These are phyloP conservation scores for Cucumis melo DNA, from an alignment of 306 rosid species.

Conservation along the genomic window DNA sequence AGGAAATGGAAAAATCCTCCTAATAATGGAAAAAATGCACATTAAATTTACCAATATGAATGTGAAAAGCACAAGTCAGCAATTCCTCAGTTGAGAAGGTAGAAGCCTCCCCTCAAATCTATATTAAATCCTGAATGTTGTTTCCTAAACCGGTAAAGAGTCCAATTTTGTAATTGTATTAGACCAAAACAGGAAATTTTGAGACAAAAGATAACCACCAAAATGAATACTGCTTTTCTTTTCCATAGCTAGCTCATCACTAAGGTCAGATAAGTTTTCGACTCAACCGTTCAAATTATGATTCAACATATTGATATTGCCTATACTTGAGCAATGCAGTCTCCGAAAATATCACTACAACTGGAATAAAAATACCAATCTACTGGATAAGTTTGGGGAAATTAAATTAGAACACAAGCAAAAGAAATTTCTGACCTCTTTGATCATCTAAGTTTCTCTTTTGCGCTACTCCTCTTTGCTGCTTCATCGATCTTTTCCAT, in stretches of 20 bases:
- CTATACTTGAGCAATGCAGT: background rate
- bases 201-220: background rate
- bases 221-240: background rate
- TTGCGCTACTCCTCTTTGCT: slow-evolving; percentile 50
- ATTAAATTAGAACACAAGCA: background rate
- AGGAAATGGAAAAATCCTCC: background rate
- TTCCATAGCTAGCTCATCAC: background rate
- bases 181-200: too few relatives aligned
- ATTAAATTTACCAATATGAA: slow-evolving; percentile 23
- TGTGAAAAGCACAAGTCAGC: background rate
- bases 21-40: slow-evolving; percentile 19
- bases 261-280: background rate
- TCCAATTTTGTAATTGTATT: too few relatives aligned
- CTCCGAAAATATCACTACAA: background rate
- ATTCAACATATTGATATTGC: background rate
- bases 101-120: background rate
- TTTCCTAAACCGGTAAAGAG: background rate
- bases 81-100: background rate
- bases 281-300: background rate
- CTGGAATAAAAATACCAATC: background rate
- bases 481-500: slow-evolving; percentile 73
- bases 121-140: background rate
- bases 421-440: slow-evolving; percentile 16
- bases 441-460: slow-evolving; percentile 58
- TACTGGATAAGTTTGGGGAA: background rate